phyloP scores from a whole-genome alignment of 345 rosid species.

The Punica granatum region DNA sequence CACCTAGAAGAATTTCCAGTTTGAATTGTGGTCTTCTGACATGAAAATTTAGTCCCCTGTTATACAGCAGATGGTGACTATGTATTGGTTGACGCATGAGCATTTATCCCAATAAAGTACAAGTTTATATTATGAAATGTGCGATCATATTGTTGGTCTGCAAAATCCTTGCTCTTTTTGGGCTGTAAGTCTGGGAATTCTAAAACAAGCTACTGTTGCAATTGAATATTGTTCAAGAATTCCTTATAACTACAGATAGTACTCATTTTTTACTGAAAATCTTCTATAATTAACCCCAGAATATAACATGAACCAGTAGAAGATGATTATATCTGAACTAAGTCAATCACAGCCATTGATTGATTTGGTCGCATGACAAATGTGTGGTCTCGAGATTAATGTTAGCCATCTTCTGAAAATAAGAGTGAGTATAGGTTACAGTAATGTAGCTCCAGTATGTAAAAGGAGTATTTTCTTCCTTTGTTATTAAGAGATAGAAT shows the following conservation, averaged over 20 bases:
- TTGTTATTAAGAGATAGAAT: neutral
- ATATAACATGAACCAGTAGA: too few relatives aligned
- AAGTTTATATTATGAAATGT: neutral
- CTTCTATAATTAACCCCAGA: too few relatives aligned
- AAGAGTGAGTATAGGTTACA: neutral
- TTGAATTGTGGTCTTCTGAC: too few relatives aligned
- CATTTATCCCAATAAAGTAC: neutral
- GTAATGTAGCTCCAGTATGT: neutral
- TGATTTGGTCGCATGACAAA: too few relatives aligned
- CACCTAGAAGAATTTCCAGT: too few relatives aligned
- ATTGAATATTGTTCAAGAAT: neutral
- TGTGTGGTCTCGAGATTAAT: too few relatives aligned
- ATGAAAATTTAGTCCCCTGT: too few relatives aligned
- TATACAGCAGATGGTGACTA: too few relatives aligned
- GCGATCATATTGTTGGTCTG: neutral
- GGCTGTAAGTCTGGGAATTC: neutral
- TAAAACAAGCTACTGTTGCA: neutral
- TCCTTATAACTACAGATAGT: neutral
- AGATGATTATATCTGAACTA: too few relatives aligned
- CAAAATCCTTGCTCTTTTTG: neutral
- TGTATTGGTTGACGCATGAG: too few relatives aligned
- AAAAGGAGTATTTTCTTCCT: neutral
- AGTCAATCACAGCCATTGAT: too few relatives aligned
- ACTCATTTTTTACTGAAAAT: neutral
- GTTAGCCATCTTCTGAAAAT: too few relatives aligned